Evolutionary conservation across 1,284 basidiomycete genomes (phyloP).

Genomic region (Boletus sp.): DNA sequence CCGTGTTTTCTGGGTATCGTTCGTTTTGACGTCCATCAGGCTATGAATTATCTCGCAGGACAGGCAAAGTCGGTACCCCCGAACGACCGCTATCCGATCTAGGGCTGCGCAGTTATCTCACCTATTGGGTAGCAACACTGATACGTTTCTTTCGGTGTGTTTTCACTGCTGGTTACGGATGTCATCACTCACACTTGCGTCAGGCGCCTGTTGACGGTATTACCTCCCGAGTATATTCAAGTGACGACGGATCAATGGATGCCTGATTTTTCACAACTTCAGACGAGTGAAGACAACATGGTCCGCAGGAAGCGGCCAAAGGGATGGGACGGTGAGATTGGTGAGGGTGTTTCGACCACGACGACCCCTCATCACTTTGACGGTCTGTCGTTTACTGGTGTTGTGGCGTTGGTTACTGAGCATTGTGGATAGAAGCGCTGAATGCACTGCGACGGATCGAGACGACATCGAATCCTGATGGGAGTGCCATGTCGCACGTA

Average conservation of each 20-base stretch:
- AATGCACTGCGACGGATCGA: slow-evolving; percentile 56
- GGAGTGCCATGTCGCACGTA: slow-evolving; percentile 68
- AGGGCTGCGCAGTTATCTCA: slow-evolving; percentile 88
- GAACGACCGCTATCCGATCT: slow-evolving; percentile 95
- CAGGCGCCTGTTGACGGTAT: slow-evolving; percentile 61
- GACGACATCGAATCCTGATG: slow-evolving; percentile 60
- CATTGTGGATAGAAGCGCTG: slow-evolving; percentile 37
- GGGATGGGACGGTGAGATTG: slow-evolving; percentile 67
- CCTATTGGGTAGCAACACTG: slow-evolving; percentile 89
- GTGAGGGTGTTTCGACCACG: slow-evolving; percentile 37
- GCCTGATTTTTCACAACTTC: slow-evolving; percentile 45
- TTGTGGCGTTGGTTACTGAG: slow-evolving; percentile 32
- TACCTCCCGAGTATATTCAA: slow-evolving; percentile 55
- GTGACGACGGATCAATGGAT: slow-evolving; percentile 47
- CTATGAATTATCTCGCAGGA: slow-evolving; percentile 86
- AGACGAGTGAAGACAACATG: slow-evolving; percentile 45
- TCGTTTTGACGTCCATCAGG: slow-evolving; percentile 43
- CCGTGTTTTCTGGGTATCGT: not conserved
- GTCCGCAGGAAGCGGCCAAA: slow-evolving; percentile 56
- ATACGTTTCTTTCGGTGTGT: slow-evolving; percentile 78
- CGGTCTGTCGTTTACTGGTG: slow-evolving; percentile 32
- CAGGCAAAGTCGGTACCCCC: slow-evolving; percentile 86
- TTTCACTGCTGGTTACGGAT: slow-evolving; percentile 1
- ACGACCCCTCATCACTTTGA: slow-evolving; percentile 33
- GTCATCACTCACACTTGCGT: not conserved